Evolutionary conservation across 116 monocot genomes (phyloP).

Genomic region (Iris pallida): DNA sequence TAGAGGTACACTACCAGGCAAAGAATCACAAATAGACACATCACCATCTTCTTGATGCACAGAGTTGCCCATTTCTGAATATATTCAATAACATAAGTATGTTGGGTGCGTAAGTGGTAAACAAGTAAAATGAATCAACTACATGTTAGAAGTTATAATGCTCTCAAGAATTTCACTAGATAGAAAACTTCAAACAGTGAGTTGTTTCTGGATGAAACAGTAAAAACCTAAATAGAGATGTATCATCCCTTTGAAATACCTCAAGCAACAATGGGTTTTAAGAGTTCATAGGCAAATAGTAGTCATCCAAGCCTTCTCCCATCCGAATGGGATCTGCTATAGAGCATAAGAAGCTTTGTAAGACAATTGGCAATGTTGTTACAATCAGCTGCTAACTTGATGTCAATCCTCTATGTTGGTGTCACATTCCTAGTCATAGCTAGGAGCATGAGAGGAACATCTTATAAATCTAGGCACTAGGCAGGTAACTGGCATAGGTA

Average conservation of each 20-base stretch:
- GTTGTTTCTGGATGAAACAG: background rate
- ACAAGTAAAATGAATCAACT: background rate
- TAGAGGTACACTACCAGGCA: constrained; percentile 44
- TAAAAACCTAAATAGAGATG: background rate
- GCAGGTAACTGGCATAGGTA: too few relatives aligned
- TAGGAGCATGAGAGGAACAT: too few relatives aligned
- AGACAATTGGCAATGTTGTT: too few relatives aligned
- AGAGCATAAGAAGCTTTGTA: too few relatives aligned
- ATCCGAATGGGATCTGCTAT: too few relatives aligned
- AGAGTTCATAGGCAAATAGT: too few relatives aligned
- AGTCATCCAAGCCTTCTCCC: too few relatives aligned
- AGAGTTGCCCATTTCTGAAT: constrained; percentile 44
- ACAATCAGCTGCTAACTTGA: too few relatives aligned
- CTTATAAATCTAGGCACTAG: too few relatives aligned
- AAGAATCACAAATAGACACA: constrained; percentile 49
- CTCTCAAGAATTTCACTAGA: background rate
- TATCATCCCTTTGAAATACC: background rate
- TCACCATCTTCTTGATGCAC: constrained; percentile 59
- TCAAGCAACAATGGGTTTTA: background rate
- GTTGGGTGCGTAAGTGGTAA: background rate
- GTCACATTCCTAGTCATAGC: too few relatives aligned
- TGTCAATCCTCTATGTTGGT: too few relatives aligned
- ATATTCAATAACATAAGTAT: constrained; percentile 7
- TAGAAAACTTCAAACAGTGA: background rate
- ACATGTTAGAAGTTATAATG: background rate